Evolutionary conservation across 768 basidiomycete genomes (phyloP).

Genomic region (Collybia mongolica): DNA sequence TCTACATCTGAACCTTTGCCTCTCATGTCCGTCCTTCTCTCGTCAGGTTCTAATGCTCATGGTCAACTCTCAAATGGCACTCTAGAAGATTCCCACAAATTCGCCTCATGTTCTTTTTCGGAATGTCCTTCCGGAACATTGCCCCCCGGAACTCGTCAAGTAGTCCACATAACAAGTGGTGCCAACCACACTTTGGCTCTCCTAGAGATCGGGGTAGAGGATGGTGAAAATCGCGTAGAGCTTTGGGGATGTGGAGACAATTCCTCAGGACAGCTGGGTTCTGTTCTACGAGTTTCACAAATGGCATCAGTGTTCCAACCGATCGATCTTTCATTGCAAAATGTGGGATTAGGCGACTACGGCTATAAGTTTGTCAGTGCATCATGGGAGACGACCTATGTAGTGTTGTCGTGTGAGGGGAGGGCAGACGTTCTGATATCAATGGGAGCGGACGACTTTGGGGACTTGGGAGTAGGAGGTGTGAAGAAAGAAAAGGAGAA

Average conservation of each 20-base stretch:
- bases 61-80: slow-evolving; percentile 49
- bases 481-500: slow-evolving; percentile 12
- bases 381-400: slow-evolving; percentile 84
- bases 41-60: slow-evolving; percentile 43
- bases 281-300: slow-evolving; percentile 14
- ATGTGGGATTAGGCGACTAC: slow-evolving; percentile 38
- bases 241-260: slow-evolving; percentile 82
- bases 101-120: slow-evolving; percentile 38
- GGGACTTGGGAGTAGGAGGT: slow-evolving; percentile 65
- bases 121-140: slow-evolving; percentile 24
- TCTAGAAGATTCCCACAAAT: slow-evolving; percentile 44
- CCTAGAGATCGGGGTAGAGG: slow-evolving; percentile 31
- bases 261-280: slow-evolving; percentile 69
- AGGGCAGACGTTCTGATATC: slow-evolving; percentile 60
- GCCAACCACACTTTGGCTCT: slow-evolving; percentile 81
- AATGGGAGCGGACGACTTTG: slow-evolving; percentile 85
- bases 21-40: slow-evolving; percentile 12
- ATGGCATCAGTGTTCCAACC: slow-evolving; percentile 42
- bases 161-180: slow-evolving; percentile 62
- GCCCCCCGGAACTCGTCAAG: slow-evolving; percentile 24
- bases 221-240: slow-evolving; percentile 23
- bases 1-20: not conserved
- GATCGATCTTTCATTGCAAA: slow-evolving; percentile 39
- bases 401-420: slow-evolving; percentile 50
- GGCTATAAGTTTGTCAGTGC: slow-evolving; percentile 51